A percentile compares a stretch with the other conserved stretches of the same genome.
These are phyloP conservation scores for Talaromyces albobiverticillius DNA, from an alignment of 2,329 filamentous ascomycete species.

Conservation along the genomic window DNA sequence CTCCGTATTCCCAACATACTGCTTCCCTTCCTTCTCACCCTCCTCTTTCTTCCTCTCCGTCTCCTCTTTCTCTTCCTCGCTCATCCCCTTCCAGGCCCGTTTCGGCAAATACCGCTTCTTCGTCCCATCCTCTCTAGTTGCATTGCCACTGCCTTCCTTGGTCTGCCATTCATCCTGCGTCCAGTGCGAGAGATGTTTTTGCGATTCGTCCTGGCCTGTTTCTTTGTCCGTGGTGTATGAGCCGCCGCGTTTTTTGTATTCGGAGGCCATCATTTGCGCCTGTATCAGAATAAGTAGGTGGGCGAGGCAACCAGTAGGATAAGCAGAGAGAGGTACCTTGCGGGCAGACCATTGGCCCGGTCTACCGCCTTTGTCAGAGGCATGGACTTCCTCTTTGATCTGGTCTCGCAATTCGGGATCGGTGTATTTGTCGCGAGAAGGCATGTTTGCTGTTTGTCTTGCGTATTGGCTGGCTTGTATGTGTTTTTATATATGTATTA, in stretches of 20 bases:
- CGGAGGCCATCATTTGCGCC: slow-evolving; percentile 47
- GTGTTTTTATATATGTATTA: too few species aligned
- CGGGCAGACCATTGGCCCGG: slow-evolving; percentile 51
- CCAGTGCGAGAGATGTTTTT: slow-evolving; percentile 47
- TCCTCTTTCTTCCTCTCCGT: slow-evolving; percentile 27
- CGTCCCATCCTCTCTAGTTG: slow-evolving; percentile 44
- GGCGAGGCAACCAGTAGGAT: too few species aligned
- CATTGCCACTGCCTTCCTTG: slow-evolving; percentile 45
- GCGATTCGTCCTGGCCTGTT: slow-evolving; percentile 40
- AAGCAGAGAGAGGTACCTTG: slow-evolving; percentile 32
- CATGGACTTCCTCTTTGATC: slow-evolving; percentile 47
- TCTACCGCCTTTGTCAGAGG: slow-evolving; percentile 46
- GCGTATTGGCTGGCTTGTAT: background rate
- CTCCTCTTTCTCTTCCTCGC: slow-evolving; percentile 42
- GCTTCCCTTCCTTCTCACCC: slow-evolving; percentile 43
- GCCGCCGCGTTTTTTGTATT: slow-evolving; percentile 49
- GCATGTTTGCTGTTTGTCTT: slow-evolving; percentile 29
- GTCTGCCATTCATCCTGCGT: slow-evolving; percentile 51
- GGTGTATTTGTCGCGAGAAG: slow-evolving; percentile 47
- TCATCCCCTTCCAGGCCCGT: slow-evolving; percentile 50
- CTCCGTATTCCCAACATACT: slow-evolving; percentile 43
- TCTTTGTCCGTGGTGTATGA: slow-evolving; percentile 46
- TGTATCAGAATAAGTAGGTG: too few species aligned
- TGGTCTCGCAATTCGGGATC: slow-evolving; percentile 46
- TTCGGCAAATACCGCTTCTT: slow-evolving; percentile 47